Conservation (phyloP, 169 alveolate species). For the Plasmodium gonderi region DNA sequence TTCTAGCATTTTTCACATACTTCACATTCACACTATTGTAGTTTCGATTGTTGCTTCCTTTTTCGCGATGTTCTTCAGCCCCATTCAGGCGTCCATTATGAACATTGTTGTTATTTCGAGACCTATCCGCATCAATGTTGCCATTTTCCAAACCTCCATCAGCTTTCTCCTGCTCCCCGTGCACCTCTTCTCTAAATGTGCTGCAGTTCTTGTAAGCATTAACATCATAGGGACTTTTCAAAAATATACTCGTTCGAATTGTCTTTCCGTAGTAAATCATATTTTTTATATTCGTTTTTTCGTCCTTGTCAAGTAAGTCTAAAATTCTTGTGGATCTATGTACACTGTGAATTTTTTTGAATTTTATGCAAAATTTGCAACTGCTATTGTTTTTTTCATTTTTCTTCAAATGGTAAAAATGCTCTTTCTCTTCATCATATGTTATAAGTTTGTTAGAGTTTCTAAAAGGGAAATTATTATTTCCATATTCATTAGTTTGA, state of each 20-base stretch:
- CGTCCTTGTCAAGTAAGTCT: constrained; percentile 7
- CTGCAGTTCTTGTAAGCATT: constrained; percentile 38
- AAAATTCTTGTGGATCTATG: constrained; percentile 26
- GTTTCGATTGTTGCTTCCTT: not conserved
- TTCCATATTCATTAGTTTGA: not conserved
- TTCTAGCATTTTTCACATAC: not conserved
- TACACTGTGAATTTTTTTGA: constrained; percentile 38
- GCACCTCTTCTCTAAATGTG: constrained; percentile 25
- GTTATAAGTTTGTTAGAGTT: constrained; percentile 15
- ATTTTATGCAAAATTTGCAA: constrained; percentile 68
- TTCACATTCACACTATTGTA: not conserved
- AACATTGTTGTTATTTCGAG: not conserved
- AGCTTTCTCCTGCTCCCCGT: not conserved
- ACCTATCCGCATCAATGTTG: not conserved
- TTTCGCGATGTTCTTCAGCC: not conserved
- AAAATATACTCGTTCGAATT: constrained; percentile 64
- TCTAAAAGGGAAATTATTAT: not conserved
- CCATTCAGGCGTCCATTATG: no score
- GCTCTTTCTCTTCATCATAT: constrained; percentile 74
- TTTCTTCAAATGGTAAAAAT: constrained; percentile 62
- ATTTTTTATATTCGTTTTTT: constrained; percentile 41
- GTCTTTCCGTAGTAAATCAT: constrained; percentile 72
- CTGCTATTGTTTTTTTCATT: constrained; percentile 12
- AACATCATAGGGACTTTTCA: constrained; percentile 48
- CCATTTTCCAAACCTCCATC: not conserved